Percentiles rank a stretch among this genome's conserved stretches.
Conservation (phyloP, 768 basidiomycete species). For the Galerina marginata region DNA sequence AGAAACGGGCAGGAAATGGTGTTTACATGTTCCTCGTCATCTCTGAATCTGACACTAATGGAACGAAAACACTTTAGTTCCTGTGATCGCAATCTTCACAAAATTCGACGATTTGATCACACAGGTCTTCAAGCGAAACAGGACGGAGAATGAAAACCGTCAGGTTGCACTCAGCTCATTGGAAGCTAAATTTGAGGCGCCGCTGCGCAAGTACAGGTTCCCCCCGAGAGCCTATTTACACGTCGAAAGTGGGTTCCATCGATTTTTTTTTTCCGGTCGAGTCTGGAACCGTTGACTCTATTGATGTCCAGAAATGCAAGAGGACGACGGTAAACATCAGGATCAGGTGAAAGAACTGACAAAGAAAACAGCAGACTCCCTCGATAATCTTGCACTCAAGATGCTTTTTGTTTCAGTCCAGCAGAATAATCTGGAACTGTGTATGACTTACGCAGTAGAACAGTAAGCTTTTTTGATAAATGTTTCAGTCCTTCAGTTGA, state of each 20-base stretch:
- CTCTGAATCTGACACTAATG: background rate
- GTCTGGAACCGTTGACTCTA: background rate
- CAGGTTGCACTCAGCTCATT: slow-evolving; percentile 17
- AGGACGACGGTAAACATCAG: slow-evolving; percentile 9
- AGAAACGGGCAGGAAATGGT: slow-evolving; percentile 30
- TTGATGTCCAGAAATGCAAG: slow-evolving; percentile 25
- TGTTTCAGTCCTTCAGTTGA: too few relatives aligned
- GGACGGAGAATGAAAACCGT: slow-evolving; percentile 9
- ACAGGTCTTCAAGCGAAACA: slow-evolving; percentile 14
- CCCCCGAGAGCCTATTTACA: slow-evolving; percentile 21
- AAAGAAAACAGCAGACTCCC: slow-evolving; percentile 20
- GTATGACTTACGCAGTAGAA: slow-evolving; percentile 17
- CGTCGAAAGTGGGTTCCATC: slow-evolving; percentile 17
- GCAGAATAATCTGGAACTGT: slow-evolving; percentile 28
- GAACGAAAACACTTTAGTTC: slow-evolving; percentile 31
- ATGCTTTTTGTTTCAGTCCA: slow-evolving; percentile 29
- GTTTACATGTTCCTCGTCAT: background rate
- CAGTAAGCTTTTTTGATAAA: background rate
- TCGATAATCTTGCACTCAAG: slow-evolving; percentile 22
- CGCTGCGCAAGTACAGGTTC: slow-evolving; percentile 16
- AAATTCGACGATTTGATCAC: slow-evolving; percentile 39
- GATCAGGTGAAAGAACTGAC: slow-evolving; percentile 20
- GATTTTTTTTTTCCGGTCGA: background rate
- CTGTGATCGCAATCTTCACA: slow-evolving; percentile 43
- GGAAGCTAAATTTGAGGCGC: slow-evolving; percentile 19